phyloP scores from a whole-genome alignment of 2,329 filamentous ascomycete genomes.

The Scytalidium sp. region DNA sequence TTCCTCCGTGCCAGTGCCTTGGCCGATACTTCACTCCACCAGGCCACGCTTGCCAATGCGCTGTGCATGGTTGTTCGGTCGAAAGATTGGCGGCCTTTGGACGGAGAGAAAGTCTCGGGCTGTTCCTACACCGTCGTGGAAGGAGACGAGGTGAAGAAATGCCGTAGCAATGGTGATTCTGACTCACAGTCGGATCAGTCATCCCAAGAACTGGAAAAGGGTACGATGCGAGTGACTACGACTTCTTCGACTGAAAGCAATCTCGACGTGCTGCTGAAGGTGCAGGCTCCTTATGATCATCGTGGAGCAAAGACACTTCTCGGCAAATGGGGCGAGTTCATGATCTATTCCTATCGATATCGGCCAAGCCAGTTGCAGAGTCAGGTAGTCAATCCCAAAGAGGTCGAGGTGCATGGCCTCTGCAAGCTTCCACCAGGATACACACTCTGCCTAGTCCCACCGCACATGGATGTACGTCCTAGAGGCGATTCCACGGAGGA shows the following conservation, averaged over 20 bases:
- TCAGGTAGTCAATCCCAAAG: background rate
- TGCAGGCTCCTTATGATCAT: background rate
- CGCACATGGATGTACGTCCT: background rate
- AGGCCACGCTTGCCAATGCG: slow-evolving; percentile 15
- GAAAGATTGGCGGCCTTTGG: slow-evolving; percentile 11
- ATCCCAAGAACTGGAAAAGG: background rate
- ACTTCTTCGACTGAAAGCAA: background rate
- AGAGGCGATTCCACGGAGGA: background rate
- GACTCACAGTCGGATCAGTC: background rate
- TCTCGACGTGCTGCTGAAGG: background rate
- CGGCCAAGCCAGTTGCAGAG: background rate
- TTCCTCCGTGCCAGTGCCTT: background rate
- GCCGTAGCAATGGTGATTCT: background rate
- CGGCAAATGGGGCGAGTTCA: background rate
- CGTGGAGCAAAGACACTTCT: background rate
- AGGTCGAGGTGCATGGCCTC: background rate
- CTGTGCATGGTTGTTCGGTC: slow-evolving; percentile 20
- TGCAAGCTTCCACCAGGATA: background rate
- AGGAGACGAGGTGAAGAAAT: background rate
- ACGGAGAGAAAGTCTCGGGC: background rate
- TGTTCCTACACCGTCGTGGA: background rate
- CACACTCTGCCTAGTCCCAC: background rate
- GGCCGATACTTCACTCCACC: background rate
- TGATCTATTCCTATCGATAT: background rate
- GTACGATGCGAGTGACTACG: background rate